Evolutionary conservation across 768 basidiomycete species (phyloP).

Genomic region (Auricularia cornea): DNA sequence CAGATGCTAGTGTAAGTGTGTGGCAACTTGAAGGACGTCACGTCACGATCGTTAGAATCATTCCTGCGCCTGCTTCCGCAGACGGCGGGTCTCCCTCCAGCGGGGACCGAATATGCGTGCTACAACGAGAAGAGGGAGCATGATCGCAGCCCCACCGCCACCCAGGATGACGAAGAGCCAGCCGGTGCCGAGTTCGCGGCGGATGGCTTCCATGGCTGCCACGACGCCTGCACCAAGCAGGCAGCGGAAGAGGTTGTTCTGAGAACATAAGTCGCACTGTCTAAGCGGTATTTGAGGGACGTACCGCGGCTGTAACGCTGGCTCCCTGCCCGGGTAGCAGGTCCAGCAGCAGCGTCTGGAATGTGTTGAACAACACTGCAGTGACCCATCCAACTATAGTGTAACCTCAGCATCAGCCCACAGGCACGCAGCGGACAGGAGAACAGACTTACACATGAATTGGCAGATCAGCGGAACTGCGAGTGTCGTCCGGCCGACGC

Average conservation of each 20-base stretch:
- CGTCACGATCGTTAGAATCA: no score
- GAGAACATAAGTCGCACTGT: background rate
- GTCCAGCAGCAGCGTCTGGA: constrained; percentile 19
- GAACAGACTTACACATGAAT: constrained; percentile 10
- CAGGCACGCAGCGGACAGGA: no score
- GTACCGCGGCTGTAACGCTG: constrained; percentile 16
- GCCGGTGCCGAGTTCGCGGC: background rate
- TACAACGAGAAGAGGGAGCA: background rate
- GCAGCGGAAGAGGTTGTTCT: constrained; percentile 16
- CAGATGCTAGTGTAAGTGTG: no score
- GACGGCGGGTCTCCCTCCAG: background rate
- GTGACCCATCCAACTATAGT: constrained; percentile 6
- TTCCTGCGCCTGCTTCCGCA: background rate
- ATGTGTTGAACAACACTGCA: constrained; percentile 11
- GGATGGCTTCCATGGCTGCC: background rate
- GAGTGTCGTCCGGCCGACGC: constrained; percentile 13
- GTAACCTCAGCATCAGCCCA: no score
- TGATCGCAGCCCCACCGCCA: background rate
- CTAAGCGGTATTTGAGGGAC: background rate
- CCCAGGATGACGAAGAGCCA: background rate
- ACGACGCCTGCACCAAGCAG: constrained; percentile 9
- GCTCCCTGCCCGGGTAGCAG: constrained; percentile 24
- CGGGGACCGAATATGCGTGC: background rate
- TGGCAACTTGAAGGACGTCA: no score
- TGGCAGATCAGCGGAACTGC: constrained; percentile 19